Conservation (phyloP, 2,329 filamentous ascomycete genomes). For the Rhexocercosporidium sp. region DNA sequence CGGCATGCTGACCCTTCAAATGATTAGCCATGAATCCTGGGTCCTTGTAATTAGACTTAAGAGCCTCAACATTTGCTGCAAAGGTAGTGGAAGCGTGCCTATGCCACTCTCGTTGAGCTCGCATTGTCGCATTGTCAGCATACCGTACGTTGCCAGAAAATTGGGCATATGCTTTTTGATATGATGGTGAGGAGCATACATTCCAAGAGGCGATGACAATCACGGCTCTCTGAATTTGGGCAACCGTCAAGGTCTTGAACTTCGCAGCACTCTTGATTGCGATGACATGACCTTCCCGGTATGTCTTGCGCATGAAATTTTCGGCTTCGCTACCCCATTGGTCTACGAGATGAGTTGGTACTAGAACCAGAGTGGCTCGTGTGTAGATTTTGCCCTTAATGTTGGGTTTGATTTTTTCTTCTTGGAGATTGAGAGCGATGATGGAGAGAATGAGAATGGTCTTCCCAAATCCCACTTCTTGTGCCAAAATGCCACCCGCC, state of each 20-base stretch:
- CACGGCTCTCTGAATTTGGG: constrained; percentile 52
- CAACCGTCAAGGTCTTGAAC: constrained; percentile 49
- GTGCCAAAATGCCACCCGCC: constrained; percentile 66
- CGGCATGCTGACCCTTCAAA: constrained; percentile 30
- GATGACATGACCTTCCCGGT: constrained; percentile 46
- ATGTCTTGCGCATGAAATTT: constrained; percentile 47
- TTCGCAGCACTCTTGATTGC: constrained; percentile 47
- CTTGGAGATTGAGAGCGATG: background rate
- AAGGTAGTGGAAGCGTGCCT: constrained; percentile 47
- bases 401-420: too few species aligned
- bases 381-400: constrained; percentile 41
- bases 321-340: constrained; percentile 64
- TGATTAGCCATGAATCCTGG: constrained; percentile 37
- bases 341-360: constrained; percentile 56
- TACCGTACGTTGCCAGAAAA: constrained; percentile 50
- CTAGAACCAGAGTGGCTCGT: constrained; percentile 64
- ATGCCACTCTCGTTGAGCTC: constrained; percentile 57
- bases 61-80: constrained; percentile 41
- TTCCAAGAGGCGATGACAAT: constrained; percentile 61
- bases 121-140: constrained; percentile 46
- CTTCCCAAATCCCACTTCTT: constrained; percentile 71
- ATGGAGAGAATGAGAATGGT: constrained; percentile 64
- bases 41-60: constrained; percentile 20
- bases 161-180: constrained; percentile 54
- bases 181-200: constrained; percentile 52